Evolutionary conservation across 2,329 filamentous ascomycete species (phyloP), one percentile per base, ranked within the genome.

Genomic region (Keithomyces neogunnii): DNA sequence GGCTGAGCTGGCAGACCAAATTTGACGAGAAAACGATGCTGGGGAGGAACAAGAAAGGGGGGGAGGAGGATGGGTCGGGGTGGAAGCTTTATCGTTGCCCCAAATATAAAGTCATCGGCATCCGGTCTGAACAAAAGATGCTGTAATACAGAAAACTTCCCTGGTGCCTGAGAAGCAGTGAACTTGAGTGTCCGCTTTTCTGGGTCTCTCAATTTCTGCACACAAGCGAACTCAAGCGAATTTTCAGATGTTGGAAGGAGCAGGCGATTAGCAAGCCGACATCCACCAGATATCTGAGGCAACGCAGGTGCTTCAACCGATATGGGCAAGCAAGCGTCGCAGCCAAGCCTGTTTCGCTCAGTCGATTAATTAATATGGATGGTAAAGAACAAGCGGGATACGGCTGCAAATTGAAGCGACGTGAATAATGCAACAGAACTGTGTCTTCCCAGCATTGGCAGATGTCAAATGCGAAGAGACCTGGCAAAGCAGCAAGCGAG

Each of bases 181-280:
- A 19, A 19, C 19, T 19, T 19, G 19, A 19, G 19, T 19, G 19
- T 19, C 19, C 19, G 19, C 19, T 5, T 38, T 13, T 38, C 7
- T 10, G 19, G 38, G n/a, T 40, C 40, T 30, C 3, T 42, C 5
- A 44, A 44, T 44, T 28, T 29, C 40, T 44, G 44, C 48, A 45
- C 33, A 30, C 51, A 44, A 40, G 44, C 38, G 44, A 50, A 48
- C 38, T 45, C 36, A 45, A 39, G 47, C 26, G 39, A 47, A 11
- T 44, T 29, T 50, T 47, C 43, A 43, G 43, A 32, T 28, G 26
- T 5, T 44, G 51, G 51, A 47, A 61, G 43, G 52, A 49, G 52
- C 52, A 53, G 45, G 45, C 38, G 40, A 44, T 29, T 19, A 30
- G 40, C 40, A 26, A 42, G 7, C 7, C n/a, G 48, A 31, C 13